A percentile compares a stretch with the other conserved stretches of the same genome.
Evolutionary conservation across 805 yeast species (phyloP).

Genomic region (Candida chauliodis): DNA sequence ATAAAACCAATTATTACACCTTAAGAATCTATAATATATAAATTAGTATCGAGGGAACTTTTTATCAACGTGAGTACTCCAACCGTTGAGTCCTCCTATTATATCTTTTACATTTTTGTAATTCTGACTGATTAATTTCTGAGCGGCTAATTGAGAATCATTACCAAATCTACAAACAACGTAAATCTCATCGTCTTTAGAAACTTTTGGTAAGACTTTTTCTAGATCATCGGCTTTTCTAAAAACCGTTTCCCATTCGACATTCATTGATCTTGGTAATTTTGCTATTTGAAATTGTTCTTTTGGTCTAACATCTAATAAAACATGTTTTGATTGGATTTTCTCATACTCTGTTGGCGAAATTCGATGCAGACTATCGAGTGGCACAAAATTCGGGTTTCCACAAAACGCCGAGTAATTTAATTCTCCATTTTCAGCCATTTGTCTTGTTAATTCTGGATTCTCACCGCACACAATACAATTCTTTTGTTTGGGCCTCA

Average conservation of each 20-base stretch:
- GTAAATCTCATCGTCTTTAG: slow-evolving; percentile 31
- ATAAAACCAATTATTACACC: too few species aligned
- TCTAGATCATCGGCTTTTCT: slow-evolving; percentile 22
- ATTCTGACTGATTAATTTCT: slow-evolving; percentile 49
- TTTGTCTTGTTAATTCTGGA: slow-evolving; percentile 46
- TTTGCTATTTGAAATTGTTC: slow-evolving; percentile 71
- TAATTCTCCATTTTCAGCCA: slow-evolving; percentile 44
- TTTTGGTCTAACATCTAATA: slow-evolving; percentile 76
- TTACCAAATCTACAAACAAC: slow-evolving; percentile 87
- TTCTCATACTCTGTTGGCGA: slow-evolving; percentile 34
- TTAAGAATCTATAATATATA: neutral
- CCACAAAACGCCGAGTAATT: slow-evolving; percentile 83
- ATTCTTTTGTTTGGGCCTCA: slow-evolving; percentile 60
- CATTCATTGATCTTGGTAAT: slow-evolving; percentile 55
- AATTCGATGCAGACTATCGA: slow-evolving; percentile 45
- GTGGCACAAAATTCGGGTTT: slow-evolving; percentile 39
- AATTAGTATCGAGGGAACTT: slow-evolving; percentile 58
- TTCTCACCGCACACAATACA: slow-evolving; percentile 65
- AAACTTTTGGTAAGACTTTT: slow-evolving; percentile 20
- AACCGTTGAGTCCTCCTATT: slow-evolving; percentile 70
- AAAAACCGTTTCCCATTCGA: slow-evolving; percentile 56
- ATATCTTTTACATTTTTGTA: slow-evolving; percentile 58
- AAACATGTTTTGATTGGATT: slow-evolving; percentile 17
- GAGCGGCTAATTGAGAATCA: slow-evolving; percentile 80
- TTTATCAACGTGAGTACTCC: slow-evolving; percentile 61